Conservation (phyloP, 352 stramenopile genomes). For the Pythium graminicola region DNA sequence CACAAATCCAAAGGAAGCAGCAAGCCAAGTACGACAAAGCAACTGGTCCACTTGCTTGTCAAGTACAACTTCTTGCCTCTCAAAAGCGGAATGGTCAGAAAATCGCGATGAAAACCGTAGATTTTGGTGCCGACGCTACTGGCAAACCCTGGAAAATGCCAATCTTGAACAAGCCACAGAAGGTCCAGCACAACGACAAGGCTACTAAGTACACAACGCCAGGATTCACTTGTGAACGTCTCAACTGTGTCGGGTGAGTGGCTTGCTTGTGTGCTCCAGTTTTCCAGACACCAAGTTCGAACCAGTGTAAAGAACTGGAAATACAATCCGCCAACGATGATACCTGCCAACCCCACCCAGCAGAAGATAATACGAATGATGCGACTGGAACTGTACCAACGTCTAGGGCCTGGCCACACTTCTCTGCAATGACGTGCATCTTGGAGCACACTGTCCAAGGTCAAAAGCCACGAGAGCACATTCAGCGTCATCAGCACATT, state of each 20-base stretch:
- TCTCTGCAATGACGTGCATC: conserved; percentile 17
- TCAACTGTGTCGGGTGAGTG: conserved; percentile 2
- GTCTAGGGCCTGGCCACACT: conserved; percentile 27
- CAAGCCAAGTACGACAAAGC: conserved; percentile 43
- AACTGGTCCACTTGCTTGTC: conserved; percentile 39
- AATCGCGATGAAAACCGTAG: conserved; percentile 37
- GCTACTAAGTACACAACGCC: conserved; percentile 13
- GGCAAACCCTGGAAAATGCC: conserved; percentile 41
- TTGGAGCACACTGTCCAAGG: conserved; percentile 29
- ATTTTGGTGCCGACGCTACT: conserved; percentile 27
- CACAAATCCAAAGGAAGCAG: conserved; percentile 46
- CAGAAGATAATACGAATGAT: conserved; percentile 2
- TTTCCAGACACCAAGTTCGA: conserved; percentile 1
- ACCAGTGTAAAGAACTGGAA: conserved; percentile 12
- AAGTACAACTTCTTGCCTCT: conserved; percentile 21
- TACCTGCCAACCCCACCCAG: conserved; percentile 16
- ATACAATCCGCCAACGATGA: conserved; percentile 28
- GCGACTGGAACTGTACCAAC: background rate
- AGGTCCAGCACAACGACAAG: conserved; percentile 38
- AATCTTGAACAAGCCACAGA: conserved; percentile 47
- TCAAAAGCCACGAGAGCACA: conserved; percentile 32
- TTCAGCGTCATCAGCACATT: conserved; percentile 35
- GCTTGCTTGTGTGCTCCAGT: conserved; percentile 9
- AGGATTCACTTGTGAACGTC: conserved; percentile 15
- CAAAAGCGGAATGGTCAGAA: conserved; percentile 20